phyloP scores from a whole-genome alignment of 345 rosid genomes.

The Syzygium aqueum region DNA sequence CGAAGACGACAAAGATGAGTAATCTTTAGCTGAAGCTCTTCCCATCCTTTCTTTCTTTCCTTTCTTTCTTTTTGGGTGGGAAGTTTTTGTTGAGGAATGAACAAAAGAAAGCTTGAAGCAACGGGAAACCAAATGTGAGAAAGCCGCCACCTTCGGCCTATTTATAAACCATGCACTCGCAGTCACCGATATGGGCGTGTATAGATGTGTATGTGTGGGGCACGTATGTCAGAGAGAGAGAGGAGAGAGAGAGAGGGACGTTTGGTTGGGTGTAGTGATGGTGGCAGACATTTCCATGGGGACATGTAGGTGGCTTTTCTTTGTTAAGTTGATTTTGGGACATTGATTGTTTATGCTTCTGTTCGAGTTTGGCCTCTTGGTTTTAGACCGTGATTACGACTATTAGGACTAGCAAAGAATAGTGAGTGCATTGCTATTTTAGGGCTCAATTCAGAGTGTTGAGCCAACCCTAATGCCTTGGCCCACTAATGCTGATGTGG shows the following conservation, averaged over 20 bases:
- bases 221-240: not conserved
- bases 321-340: not conserved
- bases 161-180: not conserved
- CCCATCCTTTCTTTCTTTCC: not conserved
- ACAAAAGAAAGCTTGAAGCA: not conserved
- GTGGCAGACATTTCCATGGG: conserved; percentile 30
- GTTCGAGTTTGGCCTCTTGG: not conserved
- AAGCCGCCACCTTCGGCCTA: conserved; percentile 7
- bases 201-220: not conserved
- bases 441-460: not conserved
- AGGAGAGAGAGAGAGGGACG: not conserved
- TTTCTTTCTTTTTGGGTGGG: not conserved
- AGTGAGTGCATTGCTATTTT: not conserved
- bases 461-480: not conserved
- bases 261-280: conserved; percentile 9
- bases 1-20: not conserved
- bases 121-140: not conserved
- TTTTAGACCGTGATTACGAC: not conserved
- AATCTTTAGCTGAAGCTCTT: not conserved
- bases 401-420: not conserved
- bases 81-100: not conserved
- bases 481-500: not conserved
- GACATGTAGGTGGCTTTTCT: not conserved
- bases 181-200: not conserved
- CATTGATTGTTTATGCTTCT: not conserved